These are phyloP conservation scores for Allomyces arbusculus DNA, from an alignment of 192 early-diverging fungal genomes.

Conservation along the genomic window DNA sequence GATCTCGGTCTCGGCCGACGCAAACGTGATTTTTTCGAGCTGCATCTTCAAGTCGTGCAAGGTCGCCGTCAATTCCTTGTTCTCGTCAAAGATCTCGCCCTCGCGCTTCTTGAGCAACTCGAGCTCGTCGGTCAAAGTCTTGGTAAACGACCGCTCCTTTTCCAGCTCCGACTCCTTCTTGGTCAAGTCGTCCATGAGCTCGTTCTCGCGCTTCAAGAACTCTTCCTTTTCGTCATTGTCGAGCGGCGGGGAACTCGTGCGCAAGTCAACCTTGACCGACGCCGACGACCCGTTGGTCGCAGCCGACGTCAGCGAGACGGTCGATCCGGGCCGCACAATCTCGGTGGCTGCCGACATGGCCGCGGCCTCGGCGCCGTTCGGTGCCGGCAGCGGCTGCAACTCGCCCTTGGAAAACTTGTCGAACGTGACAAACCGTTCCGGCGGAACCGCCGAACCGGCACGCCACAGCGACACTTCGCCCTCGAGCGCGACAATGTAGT, in stretches of 20 bases:
- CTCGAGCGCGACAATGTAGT: conserved; percentile 64
- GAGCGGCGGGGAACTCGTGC: conserved; percentile 27
- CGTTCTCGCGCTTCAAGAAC: conserved; percentile 86
- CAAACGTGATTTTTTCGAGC: conserved; percentile 72
- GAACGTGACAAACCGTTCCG: conserved; percentile 30
- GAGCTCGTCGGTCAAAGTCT: conserved; percentile 54
- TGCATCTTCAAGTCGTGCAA: conserved; percentile 61
- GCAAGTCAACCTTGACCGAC: not conserved
- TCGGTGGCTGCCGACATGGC: conserved; percentile 14
- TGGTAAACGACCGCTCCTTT: conserved; percentile 28
- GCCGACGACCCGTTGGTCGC: not conserved
- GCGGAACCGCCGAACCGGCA: conserved; percentile 41
- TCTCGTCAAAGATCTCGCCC: conserved; percentile 29
- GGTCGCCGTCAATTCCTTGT: conserved; percentile 47
- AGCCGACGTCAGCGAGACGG: not conserved
- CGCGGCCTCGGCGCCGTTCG: conserved; percentile 4
- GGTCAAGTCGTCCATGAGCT: conserved; percentile 76
- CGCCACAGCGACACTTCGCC: conserved; percentile 85
- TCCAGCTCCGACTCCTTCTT: conserved; percentile 76
- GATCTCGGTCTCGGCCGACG: conserved; percentile 70
- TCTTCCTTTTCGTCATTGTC: conserved; percentile 84
- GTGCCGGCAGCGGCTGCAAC: conserved; percentile 1
- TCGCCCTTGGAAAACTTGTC: conserved; percentile 10
- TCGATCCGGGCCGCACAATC: conserved; percentile 5
- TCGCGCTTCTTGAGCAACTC: conserved; percentile 42